A percentile compares a stretch with the other conserved stretches of the same genome.
These are phyloP conservation scores for Botrytis fabae DNA, from an alignment of 2,329 filamentous ascomycete genomes.

Conservation along the genomic window DNA sequence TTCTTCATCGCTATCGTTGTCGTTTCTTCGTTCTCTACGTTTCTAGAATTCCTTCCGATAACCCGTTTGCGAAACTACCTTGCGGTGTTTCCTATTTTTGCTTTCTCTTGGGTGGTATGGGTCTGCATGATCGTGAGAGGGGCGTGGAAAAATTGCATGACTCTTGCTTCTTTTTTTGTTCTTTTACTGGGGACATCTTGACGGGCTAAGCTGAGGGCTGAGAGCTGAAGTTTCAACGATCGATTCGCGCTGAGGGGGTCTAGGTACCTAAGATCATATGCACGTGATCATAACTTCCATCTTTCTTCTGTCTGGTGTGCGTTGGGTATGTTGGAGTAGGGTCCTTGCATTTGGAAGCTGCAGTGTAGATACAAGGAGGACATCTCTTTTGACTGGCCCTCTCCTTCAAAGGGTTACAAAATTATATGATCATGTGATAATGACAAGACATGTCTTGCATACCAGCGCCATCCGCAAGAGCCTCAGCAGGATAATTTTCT, in stretches of 20 bases:
- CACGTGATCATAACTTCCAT: background rate
- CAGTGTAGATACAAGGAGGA: background rate
- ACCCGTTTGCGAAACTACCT: background rate
- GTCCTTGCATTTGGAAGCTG: background rate
- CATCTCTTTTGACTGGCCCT: background rate
- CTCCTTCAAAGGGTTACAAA: background rate
- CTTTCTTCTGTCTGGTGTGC: background rate
- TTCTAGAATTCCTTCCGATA: background rate
- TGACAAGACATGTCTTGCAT: background rate
- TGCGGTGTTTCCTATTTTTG: background rate
- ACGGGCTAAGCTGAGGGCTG: background rate
- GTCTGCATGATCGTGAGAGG: background rate
- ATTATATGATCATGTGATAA: background rate
- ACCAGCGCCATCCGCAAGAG: background rate
- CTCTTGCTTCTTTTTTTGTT: background rate
- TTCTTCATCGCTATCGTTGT: background rate
- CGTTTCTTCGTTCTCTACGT: background rate
- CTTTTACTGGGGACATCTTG: background rate
- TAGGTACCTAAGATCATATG: background rate
- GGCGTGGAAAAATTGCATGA: background rate
- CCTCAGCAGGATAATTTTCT: background rate
- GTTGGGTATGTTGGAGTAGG: background rate
- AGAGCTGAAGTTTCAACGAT: background rate
- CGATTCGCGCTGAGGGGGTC: background rate
- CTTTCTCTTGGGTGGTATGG: background rate